These are phyloP conservation scores for Leccinum fibrillosum DNA, from an alignment of 768 basidiomycete species.

Conservation along the genomic window DNA sequence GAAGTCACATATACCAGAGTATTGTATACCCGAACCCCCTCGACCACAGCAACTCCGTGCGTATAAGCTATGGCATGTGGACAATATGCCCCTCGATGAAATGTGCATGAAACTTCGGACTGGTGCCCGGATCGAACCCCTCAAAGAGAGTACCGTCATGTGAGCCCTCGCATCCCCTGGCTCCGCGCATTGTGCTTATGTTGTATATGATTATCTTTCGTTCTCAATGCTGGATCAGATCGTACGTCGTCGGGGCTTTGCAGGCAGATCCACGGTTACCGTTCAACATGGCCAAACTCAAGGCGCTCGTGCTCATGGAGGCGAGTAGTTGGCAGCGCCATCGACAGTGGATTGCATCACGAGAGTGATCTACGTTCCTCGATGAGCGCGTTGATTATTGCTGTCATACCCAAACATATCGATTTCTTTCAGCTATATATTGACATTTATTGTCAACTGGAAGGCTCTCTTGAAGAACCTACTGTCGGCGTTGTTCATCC, in stretches of 20 bases:
- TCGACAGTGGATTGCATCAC: conserved; percentile 35
- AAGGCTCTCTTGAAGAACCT: not conserved
- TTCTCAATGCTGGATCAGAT: conserved; percentile 25
- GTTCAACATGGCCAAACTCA: conserved; percentile 34
- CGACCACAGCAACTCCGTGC: conserved; percentile 41
- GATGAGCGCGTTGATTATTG: not conserved
- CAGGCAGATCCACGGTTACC: conserved; percentile 37
- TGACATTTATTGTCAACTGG: not conserved
- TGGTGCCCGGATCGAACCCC: conserved; percentile 33
- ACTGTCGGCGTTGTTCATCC: too few species aligned
- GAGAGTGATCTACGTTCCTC: conserved; percentile 7
- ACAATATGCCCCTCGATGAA: conserved; percentile 32
- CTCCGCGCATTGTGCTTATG: not conserved
- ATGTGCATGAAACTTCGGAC: conserved; percentile 40
- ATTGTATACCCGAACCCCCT: conserved; percentile 27
- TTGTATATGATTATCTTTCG: not conserved
- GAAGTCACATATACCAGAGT: conserved; percentile 14
- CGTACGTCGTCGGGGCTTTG: conserved; percentile 42
- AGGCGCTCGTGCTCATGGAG: conserved; percentile 38
- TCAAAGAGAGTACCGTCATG: conserved; percentile 48
- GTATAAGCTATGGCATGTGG: conserved; percentile 43
- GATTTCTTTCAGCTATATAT: not conserved
- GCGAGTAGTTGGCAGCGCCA: conserved; percentile 41
- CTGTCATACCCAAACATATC: not conserved
- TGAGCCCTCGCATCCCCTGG: conserved; percentile 18